Base-by-base conservation (phyloP, 306 rosid genomes). In the Cicer bijugum region DNA sequence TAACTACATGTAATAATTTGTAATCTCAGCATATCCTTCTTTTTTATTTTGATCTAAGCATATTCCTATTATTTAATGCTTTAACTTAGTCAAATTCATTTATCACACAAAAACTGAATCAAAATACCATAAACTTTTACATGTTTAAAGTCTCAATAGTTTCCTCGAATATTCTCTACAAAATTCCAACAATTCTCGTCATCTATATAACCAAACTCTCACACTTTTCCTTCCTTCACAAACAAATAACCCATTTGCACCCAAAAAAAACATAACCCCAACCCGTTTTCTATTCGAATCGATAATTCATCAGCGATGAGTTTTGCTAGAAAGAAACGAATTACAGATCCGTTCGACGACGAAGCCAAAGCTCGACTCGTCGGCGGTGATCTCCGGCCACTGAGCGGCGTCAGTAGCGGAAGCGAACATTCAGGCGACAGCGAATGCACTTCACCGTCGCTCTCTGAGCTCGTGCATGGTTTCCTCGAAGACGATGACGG, bases 291-390 rank as follows among this genome's bases (percentile, higher is more conserved):
- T 8, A 60, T 8, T 50, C 7, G 2, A 38, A 48, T n/a, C 6
- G 35, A 28, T 28, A 28, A 4, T n/a, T 23, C 28, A 23, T 16
- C 39, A 37, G 85, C 82, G 85, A 82, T 71, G 69, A 81, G 9
- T 33, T 61, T 82, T 0, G 64, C 60, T 0, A 83, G 91, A 58
- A 63, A 78, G 28, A 93, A 90, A 71, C 80, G 88, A 23, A 88
- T 90, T 19, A 90, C 89, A 1, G 89, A 86, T 72, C 97, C 89
- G 2, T 86, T 93, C 10, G 78, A 85, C 60, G 98, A 88, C 5
- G 81, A 81, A 75, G 91, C 83, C 14, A 89, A 62, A 74, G 96
- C 89, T 4, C 90, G 87, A 1, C 88, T 93, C 28, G 79, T 85
- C 12, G 90, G 88, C 42, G 71, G 71, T 9, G 72, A 82, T 46